A percentile compares a stretch with the other conserved stretches of the same genome.
Conservation (phyloP, 2,329 filamentous ascomycete species). For the Penicillium sp. region DNA sequence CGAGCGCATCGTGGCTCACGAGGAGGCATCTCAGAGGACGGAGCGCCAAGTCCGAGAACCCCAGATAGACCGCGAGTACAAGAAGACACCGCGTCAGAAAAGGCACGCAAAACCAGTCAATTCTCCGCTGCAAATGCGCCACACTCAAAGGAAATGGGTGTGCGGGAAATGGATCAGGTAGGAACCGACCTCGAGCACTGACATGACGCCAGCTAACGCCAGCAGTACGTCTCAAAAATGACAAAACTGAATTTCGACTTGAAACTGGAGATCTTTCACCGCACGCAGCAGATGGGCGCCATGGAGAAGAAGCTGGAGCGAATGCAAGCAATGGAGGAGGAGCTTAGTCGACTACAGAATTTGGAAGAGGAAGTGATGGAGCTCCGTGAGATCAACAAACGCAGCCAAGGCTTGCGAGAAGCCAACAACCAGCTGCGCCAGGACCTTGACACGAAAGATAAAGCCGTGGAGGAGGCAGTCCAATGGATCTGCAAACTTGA, state of each 20-base stretch:
- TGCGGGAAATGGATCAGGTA: constrained; percentile 46
- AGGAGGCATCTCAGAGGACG: constrained; percentile 26
- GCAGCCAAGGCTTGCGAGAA: constrained; percentile 38
- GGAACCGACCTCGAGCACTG: background rate
- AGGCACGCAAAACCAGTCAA: constrained; percentile 32
- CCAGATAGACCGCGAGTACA: constrained; percentile 29
- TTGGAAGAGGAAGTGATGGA: constrained; percentile 42
- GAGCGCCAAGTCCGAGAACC: constrained; percentile 24
- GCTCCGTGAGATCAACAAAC: constrained; percentile 36
- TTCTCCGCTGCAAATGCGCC: constrained; percentile 32
- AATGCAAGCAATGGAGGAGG: constrained; percentile 40
- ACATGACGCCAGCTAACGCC: constrained; percentile 13
- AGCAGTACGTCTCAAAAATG: constrained; percentile 45
- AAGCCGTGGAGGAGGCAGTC: constrained; percentile 46
- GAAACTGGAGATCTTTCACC: constrained; percentile 45
- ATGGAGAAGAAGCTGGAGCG: constrained; percentile 41
- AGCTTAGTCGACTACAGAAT: constrained; percentile 38
- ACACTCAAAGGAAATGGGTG: constrained; percentile 42
- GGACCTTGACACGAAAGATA: constrained; percentile 42
- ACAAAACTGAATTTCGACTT: constrained; percentile 47
- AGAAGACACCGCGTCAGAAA: constrained; percentile 38
- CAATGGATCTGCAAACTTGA: constrained; percentile 47
- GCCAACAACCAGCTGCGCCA: constrained; percentile 39
- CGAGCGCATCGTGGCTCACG: constrained; percentile 39
- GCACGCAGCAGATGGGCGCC: constrained; percentile 36